A percentile compares a stretch with the other conserved stretches of the same genome.
Conservation (phyloP, 768 basidiomycete species). For the Mycena belliarum region DNA sequence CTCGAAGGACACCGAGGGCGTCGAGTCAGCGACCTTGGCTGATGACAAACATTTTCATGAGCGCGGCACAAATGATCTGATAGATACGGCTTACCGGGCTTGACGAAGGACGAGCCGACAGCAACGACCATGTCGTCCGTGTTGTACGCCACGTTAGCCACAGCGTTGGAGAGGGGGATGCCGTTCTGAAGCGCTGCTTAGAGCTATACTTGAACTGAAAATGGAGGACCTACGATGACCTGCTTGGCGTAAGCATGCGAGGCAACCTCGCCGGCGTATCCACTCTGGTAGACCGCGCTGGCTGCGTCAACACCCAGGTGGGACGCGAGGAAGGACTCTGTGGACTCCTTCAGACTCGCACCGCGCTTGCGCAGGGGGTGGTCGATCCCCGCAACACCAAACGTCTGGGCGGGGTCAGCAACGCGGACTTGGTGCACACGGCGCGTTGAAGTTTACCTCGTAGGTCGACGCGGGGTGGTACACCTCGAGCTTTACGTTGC, state of each 20-base stretch:
- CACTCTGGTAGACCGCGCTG: constrained; percentile 25
- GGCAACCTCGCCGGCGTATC: constrained; percentile 22
- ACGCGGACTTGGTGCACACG: background rate
- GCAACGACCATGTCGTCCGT: constrained; percentile 22
- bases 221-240: constrained; percentile 26
- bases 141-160: constrained; percentile 26
- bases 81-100: constrained; percentile 22
- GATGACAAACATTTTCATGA: background rate
- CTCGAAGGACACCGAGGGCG: constrained; percentile 29
- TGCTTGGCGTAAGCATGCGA: constrained; percentile 35
- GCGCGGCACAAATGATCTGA: background rate
- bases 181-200: constrained; percentile 22
- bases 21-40: constrained; percentile 23
- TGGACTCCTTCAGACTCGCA: constrained; percentile 29
- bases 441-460: constrained; percentile 26
- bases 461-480: constrained; percentile 40
- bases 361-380: constrained; percentile 24
- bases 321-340: constrained; percentile 30
- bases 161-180: constrained; percentile 32
- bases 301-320: constrained; percentile 26
- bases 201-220: background rate
- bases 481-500: constrained; percentile 32
- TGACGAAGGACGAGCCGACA: constrained; percentile 24
- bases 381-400: constrained; percentile 30
- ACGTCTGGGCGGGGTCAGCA: constrained; percentile 23